A percentile compares a stretch with the other conserved stretches of the same genome.
Evolutionary conservation across 129 eudicot species (phyloP).

Genomic region (Daucus carota): DNA sequence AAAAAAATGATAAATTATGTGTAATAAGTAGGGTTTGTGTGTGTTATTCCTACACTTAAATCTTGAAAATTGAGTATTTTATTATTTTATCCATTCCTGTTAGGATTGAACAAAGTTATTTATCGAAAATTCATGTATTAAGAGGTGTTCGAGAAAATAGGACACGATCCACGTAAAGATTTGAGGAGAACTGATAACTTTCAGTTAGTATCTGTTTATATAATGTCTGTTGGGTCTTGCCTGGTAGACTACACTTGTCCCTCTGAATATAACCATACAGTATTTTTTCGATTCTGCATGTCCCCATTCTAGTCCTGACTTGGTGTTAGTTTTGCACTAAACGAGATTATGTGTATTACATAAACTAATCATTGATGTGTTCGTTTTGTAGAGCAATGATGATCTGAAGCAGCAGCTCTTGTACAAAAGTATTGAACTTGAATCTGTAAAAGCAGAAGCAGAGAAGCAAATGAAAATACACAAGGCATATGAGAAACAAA

Average conservation of each 20-base stretch:
- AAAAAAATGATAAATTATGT: not conserved
- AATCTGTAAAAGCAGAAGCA: constrained; percentile 48
- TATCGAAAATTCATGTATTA: no score
- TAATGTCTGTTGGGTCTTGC: no score
- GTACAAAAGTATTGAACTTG: constrained; percentile 48
- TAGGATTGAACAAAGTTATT: no score
- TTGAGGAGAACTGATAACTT: no score
- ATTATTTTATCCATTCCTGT: no score
- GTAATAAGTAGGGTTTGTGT: not conserved
- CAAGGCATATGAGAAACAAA: constrained; percentile 40
- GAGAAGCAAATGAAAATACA: constrained; percentile 44
- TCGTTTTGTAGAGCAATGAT: constrained; percentile 31
- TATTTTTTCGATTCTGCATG: not conserved
- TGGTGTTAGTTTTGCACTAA: not conserved
- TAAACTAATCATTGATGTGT: not conserved
- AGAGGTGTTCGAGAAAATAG: no score
- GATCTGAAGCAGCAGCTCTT: constrained; percentile 62
- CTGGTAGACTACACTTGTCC: no score
- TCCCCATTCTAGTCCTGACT: not conserved
- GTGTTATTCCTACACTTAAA: no score
- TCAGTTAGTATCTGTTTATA: no score
- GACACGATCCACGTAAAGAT: no score
- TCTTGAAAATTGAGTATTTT: no score
- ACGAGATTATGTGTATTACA: not conserved
- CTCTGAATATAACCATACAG: not conserved